phyloP scores from a whole-genome alignment of 2,329 filamentous ascomycete species.

The Hypoxylon sp. region DNA sequence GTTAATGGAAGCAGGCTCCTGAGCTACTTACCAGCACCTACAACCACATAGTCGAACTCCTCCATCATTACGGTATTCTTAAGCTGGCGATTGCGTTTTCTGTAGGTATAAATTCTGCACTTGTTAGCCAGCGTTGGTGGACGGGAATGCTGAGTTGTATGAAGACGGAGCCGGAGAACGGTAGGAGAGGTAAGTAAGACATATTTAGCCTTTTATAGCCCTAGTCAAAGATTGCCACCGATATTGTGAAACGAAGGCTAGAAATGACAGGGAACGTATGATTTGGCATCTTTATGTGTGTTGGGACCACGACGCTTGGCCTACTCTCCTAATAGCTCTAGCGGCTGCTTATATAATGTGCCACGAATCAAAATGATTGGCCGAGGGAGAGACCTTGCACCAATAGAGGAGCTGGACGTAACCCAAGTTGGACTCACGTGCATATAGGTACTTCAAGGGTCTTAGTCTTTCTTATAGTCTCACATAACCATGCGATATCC shows the following conservation, averaged over 20 bases:
- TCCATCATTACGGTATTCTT: not conserved
- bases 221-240: not conserved
- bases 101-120: not conserved
- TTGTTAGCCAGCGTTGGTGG: not conserved
- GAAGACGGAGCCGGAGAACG: not conserved
- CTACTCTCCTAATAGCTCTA: not conserved
- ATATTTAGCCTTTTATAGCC: not conserved
- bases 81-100: not conserved
- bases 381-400: not conserved
- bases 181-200: not conserved
- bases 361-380: constrained; percentile 8
- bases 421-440: not conserved
- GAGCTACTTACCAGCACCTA: constrained; percentile 67
- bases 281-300: not conserved
- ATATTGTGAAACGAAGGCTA: not conserved
- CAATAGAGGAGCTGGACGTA: not conserved
- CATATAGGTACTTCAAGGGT: not conserved
- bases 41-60: constrained; percentile 62
- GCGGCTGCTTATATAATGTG: not conserved
- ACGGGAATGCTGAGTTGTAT: not conserved
- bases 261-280: constrained; percentile 6
- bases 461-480: not conserved
- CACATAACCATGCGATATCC: not conserved
- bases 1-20: not conserved
- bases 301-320: not conserved